Conservation (phyloP, 129 eudicot species). For the Erigeron canadensis region DNA sequence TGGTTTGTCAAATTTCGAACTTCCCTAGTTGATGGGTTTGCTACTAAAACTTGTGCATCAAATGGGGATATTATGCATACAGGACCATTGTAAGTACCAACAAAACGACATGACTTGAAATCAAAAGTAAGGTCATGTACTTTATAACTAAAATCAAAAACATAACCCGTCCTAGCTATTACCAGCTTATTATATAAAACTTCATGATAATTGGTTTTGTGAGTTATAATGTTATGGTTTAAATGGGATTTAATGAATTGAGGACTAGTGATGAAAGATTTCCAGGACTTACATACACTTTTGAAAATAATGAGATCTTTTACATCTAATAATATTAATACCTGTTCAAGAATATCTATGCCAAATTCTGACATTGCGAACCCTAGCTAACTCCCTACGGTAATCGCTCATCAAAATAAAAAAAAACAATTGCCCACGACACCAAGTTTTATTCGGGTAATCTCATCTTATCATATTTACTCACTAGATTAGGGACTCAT, state of each 20-base stretch:
- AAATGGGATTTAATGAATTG: not conserved
- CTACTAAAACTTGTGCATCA: not conserved
- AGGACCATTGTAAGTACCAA: conserved; percentile 8
- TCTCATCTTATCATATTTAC: no score
- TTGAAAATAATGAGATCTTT: not conserved
- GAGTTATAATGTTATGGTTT: no score
- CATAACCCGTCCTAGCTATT: not conserved
- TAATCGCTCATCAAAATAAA: no score
- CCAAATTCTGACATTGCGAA: not conserved
- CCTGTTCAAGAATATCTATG: not conserved
- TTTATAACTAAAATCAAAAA: not conserved
- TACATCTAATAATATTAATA: not conserved
- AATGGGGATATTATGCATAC: conserved; percentile 5
- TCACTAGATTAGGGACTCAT: no score
- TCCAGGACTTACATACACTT: not conserved
- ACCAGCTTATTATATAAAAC: not conserved
- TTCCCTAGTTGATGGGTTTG: conserved; percentile 5
- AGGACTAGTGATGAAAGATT: not conserved
- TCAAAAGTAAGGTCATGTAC: not conserved
- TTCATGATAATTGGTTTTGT: not conserved
- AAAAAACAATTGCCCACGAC: no score
- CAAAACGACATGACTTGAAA: not conserved
- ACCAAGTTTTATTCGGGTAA: no score
- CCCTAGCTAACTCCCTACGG: no score
- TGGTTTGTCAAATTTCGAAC: not conserved